Evolutionary conservation across 2,329 filamentous ascomycete genomes (phyloP).

Genomic region (Venturia asperata): DNA sequence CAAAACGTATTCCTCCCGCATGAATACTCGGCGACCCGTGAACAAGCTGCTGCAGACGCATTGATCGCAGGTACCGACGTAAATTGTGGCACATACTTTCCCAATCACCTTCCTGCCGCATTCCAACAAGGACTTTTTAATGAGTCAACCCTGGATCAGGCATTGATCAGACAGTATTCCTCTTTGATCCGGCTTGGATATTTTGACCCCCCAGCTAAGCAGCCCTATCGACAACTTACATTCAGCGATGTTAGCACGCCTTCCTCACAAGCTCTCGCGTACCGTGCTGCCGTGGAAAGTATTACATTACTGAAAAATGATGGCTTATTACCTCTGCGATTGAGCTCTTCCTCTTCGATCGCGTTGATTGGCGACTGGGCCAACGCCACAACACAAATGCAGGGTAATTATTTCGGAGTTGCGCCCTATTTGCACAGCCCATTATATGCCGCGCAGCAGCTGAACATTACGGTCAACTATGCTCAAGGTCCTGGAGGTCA

Average conservation of each 20-base stretch:
- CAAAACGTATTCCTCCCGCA: conserved; percentile 51
- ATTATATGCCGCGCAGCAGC: conserved; percentile 44
- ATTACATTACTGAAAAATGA: conserved; percentile 49
- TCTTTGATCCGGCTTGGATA: conserved; percentile 51
- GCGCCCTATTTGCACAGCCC: conserved; percentile 51
- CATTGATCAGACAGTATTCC: conserved; percentile 47
- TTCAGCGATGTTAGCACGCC: conserved; percentile 52
- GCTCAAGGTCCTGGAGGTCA: conserved; percentile 31
- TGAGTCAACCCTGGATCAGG: conserved; percentile 41
- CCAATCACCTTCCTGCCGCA: conserved; percentile 39
- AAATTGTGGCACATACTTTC: conserved; percentile 46
- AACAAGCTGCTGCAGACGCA: conserved; percentile 42
- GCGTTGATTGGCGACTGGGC: conserved; percentile 54
- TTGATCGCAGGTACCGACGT: conserved; percentile 48
- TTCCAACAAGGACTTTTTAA: conserved; percentile 38
- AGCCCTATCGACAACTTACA: conserved; percentile 45
- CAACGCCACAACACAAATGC: conserved; percentile 50
- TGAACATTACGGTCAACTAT: conserved; percentile 42
- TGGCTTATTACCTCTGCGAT: conserved; percentile 39
- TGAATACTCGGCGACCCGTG: conserved; percentile 36
- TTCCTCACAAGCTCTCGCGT: conserved; percentile 48
- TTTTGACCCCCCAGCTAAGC: conserved; percentile 45
- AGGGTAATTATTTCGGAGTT: conserved; percentile 52
- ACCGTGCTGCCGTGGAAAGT: conserved; percentile 44
- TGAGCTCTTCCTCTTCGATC: conserved; percentile 35